Conservation (phyloP, 176 grass and related monocot species). For the barley (Hordeum vulgare) region MorexV3_pseudomolecules_assembly NC_058523.1:527583667-527584166, state of each 20-base stretch:
- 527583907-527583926: neutral
- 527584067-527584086: neutral
- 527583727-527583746: conserved; percentile 96
- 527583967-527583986: too few relatives aligned
- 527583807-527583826: conserved; percentile 11
- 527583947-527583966: neutral
- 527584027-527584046: neutral
- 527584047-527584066: neutral
- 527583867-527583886: neutral
- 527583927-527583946: neutral
- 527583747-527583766: conserved; percentile 96
- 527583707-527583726: conserved; percentile 90
- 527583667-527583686: neutral
- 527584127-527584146: neutral
- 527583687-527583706: conserved; percentile 71
- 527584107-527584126: neutral
- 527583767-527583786: conserved; percentile 87
- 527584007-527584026: neutral
- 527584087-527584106: neutral
- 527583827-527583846: neutral
- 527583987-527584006: neutral
- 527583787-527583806: neutral
- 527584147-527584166: neutral
- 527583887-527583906: neutral
- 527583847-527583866: neutral